These are phyloP conservation scores for Escallonia herrerae DNA, from an alignment of 129 eudicot genomes.

Conservation along the genomic window DNA sequence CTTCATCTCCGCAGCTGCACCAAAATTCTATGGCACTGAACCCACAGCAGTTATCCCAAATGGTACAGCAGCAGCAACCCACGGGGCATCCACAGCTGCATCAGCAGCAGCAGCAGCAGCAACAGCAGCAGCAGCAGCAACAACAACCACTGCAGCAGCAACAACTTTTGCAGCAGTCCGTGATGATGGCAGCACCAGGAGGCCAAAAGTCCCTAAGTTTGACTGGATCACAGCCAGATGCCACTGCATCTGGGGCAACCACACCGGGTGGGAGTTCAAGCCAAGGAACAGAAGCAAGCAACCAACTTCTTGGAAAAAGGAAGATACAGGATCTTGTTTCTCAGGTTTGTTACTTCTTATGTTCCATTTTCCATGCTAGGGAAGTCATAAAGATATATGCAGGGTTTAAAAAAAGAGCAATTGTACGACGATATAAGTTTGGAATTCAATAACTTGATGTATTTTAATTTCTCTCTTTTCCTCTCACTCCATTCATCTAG, in stretches of 20 bases:
- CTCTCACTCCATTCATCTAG: not conserved
- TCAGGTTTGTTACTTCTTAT: conserved; percentile 40
- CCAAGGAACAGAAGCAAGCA: conserved; percentile 91
- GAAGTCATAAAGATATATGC: not conserved
- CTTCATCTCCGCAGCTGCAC: conserved; percentile 68
- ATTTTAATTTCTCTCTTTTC: not conserved
- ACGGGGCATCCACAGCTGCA: conserved; percentile 1
- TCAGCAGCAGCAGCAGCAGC: conserved; percentile 45
- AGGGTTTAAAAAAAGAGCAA: conserved; percentile 3
- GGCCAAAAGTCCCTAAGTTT: conserved; percentile 83
- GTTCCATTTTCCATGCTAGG: not conserved
- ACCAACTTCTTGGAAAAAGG: conserved; percentile 90
- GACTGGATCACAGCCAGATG: conserved; percentile 94
- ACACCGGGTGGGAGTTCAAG: conserved; percentile 97
- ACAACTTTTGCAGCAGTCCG: conserved; percentile 75
- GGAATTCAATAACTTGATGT: not conserved
- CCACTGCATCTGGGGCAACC: conserved; percentile 84
- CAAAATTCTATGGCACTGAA: conserved; percentile 51
- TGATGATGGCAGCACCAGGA: conserved; percentile 56
- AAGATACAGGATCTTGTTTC: conserved; percentile 83
- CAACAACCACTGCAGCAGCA: conserved; percentile 39
- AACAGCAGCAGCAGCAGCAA: conserved; percentile 32
- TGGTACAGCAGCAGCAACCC: conserved; percentile 61
- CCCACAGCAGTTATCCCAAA: conserved; percentile 63
- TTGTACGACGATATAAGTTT: not conserved